Conservation (phyloP, 2,329 filamentous ascomycete species). For the Magnaporthiopsis incrustans region DNA sequence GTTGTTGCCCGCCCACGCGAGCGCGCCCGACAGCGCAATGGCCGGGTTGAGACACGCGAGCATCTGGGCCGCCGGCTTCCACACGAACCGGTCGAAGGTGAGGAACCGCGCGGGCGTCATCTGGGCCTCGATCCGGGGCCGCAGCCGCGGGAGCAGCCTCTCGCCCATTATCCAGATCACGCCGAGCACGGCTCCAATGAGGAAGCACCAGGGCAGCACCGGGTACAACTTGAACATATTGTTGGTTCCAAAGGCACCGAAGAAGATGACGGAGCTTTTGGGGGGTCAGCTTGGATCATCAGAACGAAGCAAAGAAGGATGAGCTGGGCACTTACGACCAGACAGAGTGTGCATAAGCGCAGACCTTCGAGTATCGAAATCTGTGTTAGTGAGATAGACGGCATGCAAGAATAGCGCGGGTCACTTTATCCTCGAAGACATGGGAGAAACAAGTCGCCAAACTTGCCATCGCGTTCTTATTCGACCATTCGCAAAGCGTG, state of each 20-base stretch:
- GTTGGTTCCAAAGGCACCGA: conserved; percentile 20
- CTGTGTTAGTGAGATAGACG: conserved; percentile 21
- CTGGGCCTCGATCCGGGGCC: neutral
- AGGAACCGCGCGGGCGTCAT: conserved; percentile 1
- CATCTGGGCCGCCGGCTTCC: neutral
- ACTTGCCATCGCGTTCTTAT: conserved; percentile 6
- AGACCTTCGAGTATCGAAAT: conserved; percentile 18
- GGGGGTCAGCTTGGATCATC: neutral
- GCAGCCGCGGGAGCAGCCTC: conserved; percentile 2
- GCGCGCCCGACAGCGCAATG: conserved; percentile 9
- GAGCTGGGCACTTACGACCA: conserved; percentile 15
- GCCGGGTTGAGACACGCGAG: conserved; percentile 10
- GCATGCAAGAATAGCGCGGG: too few relatives aligned
- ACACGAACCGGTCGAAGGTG: conserved; percentile 1
- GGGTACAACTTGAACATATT: conserved; percentile 11
- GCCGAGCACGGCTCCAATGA: conserved; percentile 10
- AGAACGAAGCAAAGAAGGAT: neutral
- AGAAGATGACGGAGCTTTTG: conserved; percentile 22
- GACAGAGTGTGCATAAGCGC: conserved; percentile 21
- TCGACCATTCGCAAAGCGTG: conserved; percentile 11
- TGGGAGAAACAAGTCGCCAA: neutral
- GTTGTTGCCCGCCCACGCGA: conserved; percentile 12
- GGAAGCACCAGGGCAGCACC: conserved; percentile 10
- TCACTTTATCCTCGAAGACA: too few relatives aligned
- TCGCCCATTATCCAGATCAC: conserved; percentile 9